phyloP scores from a whole-genome alignment of 2,329 filamentous ascomycete species.

The Apiospora malaysiana region DNA sequence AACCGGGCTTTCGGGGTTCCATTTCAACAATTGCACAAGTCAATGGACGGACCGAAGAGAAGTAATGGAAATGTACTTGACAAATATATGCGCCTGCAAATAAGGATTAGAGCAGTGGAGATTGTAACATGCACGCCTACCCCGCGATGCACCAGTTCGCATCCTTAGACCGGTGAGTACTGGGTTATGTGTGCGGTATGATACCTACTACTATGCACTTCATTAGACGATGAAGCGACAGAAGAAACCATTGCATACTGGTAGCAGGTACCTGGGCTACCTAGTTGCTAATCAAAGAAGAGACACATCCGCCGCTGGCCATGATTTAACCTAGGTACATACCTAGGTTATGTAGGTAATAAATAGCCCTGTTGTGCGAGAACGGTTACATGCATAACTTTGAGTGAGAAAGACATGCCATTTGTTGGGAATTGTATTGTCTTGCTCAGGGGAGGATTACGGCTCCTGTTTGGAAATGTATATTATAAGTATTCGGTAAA shows the following conservation, averaged over 20 bases:
- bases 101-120: conserved; percentile 3
- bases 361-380: background rate
- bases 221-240: background rate
- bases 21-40: background rate
- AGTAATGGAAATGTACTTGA: background rate
- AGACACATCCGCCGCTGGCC: background rate
- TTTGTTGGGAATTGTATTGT: background rate
- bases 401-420: background rate
- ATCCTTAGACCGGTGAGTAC: background rate
- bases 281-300: too few relatives aligned
- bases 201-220: too few relatives aligned
- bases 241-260: background rate
- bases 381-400: background rate
- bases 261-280: too few relatives aligned
- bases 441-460: background rate
- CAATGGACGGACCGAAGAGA: background rate
- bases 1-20: background rate
- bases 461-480: background rate
- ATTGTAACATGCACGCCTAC: background rate
- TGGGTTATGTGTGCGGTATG: background rate
- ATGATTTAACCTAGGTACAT: too few relatives aligned
- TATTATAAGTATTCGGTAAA: background rate
- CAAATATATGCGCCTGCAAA: background rate
- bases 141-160: conserved; percentile 14
- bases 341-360: too few relatives aligned